These are phyloP conservation scores for Sodiomyces alkalinus DNA, from an alignment of 2,329 filamentous ascomycete genomes.

Conservation along the genomic window DNA sequence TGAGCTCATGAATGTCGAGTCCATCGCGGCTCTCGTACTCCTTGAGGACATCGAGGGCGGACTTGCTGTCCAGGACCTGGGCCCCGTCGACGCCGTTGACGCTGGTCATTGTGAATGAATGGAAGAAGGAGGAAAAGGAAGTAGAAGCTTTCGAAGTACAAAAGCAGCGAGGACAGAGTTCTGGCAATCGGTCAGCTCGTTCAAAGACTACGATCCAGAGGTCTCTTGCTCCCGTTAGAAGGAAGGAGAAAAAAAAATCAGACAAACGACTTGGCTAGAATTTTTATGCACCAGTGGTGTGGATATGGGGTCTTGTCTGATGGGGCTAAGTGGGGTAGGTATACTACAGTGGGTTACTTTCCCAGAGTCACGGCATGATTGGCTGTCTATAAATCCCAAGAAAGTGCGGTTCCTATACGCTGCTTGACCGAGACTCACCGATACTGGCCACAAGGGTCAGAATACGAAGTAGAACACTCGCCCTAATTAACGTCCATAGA, in stretches of 20 bases:
- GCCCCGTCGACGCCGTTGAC: slow-evolving; percentile 35
- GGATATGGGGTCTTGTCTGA: too few relatives aligned
- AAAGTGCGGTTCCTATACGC: too few relatives aligned
- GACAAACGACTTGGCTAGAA: slow-evolving; percentile 15
- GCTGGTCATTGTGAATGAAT: slow-evolving; percentile 45
- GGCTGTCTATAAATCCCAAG: too few relatives aligned
- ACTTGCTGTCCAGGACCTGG: slow-evolving; percentile 55
- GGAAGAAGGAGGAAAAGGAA: slow-evolving; percentile 15
- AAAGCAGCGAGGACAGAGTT: slow-evolving; percentile 10
- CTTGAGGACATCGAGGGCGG: slow-evolving; percentile 66
- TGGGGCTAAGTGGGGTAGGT: too few relatives aligned
- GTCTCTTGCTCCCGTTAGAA: slow-evolving; percentile 39
- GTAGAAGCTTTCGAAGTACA: slow-evolving; percentile 13
- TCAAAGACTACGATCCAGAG: slow-evolving; percentile 16
- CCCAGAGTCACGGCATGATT: too few relatives aligned
- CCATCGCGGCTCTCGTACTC: slow-evolving; percentile 74
- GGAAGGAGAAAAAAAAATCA: slow-evolving; percentile 23
- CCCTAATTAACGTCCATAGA: too few relatives aligned
- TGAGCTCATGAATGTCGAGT: slow-evolving; percentile 69
- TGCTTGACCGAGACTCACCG: too few relatives aligned
- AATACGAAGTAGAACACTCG: too few relatives aligned
- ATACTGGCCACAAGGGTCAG: too few relatives aligned
- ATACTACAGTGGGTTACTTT: too few relatives aligned
- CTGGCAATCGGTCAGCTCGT: slow-evolving; percentile 10
- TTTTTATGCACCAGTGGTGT: too few relatives aligned